Conservation (phyloP, 257 asterid genomes). For the Plantago elongata region DNA sequence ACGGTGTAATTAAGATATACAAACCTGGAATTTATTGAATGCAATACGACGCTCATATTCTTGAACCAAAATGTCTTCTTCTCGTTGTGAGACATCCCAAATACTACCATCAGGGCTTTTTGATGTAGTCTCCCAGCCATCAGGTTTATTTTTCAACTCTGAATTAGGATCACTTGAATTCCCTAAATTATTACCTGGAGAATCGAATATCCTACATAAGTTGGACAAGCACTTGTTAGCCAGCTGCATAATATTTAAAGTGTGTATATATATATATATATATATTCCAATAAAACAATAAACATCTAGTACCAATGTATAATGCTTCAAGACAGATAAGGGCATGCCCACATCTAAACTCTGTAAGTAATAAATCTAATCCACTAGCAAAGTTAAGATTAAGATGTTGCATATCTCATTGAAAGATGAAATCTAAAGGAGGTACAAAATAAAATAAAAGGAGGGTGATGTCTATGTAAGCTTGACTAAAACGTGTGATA, state of each 20-base stretch:
- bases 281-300: constrained; percentile 1
- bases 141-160: constrained; percentile 78
- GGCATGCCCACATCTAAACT: neutral
- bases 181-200: constrained; percentile 52
- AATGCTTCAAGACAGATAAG: neutral
- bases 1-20: neutral
- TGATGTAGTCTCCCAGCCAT: constrained; percentile 88
- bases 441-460: no score
- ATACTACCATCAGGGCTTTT: constrained; percentile 64
- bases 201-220: constrained; percentile 67
- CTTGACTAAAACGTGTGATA: no score
- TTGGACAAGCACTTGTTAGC: constrained; percentile 6
- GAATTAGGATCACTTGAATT: constrained; percentile 31
- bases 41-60: constrained; percentile 94
- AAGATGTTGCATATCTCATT: no score
- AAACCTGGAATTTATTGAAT: constrained; percentile 86
- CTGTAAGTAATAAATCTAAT: no score
- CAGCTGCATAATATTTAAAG: neutral
- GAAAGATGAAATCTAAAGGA: no score
- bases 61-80: constrained; percentile 90
- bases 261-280: no score
- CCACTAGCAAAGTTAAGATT: no score
- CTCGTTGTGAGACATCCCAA: constrained; percentile 96
- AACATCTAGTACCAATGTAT: neutral
- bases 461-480: no score